These are phyloP conservation scores for Solanum chaucha DNA, from an alignment of 257 asterid species.

Conservation along the genomic window DNA sequence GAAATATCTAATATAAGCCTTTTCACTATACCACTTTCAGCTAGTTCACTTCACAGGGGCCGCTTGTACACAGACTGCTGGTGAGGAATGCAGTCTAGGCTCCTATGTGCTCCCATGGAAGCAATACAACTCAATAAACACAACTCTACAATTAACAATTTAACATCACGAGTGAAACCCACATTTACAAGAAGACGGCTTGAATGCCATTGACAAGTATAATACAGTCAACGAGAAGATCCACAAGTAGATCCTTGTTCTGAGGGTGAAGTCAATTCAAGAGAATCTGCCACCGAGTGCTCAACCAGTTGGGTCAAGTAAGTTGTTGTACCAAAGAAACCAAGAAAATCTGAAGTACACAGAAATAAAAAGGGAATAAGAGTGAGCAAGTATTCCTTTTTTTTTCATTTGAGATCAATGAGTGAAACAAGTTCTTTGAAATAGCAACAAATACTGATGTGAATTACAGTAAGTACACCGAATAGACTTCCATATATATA, in stretches of 20 bases:
- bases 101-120: neutral
- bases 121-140: neutral
- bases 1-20: neutral
- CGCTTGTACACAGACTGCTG: neutral
- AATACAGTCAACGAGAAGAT: neutral
- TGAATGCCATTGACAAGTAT: neutral
- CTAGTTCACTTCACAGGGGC: neutral
- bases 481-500: neutral
- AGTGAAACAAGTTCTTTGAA: neutral
- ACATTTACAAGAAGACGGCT: slow-evolving; percentile 6
- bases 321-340: neutral
- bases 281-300: neutral
- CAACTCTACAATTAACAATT: slow-evolving; percentile 4
- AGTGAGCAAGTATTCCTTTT: neutral
- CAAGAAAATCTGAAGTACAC: neutral
- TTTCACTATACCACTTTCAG: slow-evolving; percentile 4
- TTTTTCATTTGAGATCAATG: neutral
- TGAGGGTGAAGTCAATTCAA: neutral
- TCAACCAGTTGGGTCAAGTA: neutral
- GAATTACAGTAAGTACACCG: neutral
- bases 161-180: neutral
- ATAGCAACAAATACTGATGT: neutral
- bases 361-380: neutral
- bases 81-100: neutral
- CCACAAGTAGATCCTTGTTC: neutral